A percentile compares a stretch with the other conserved stretches of the same genome.
phyloP scores from a whole-genome alignment of 2,329 filamentous ascomycete species.

The Fusarium palustre region DNA sequence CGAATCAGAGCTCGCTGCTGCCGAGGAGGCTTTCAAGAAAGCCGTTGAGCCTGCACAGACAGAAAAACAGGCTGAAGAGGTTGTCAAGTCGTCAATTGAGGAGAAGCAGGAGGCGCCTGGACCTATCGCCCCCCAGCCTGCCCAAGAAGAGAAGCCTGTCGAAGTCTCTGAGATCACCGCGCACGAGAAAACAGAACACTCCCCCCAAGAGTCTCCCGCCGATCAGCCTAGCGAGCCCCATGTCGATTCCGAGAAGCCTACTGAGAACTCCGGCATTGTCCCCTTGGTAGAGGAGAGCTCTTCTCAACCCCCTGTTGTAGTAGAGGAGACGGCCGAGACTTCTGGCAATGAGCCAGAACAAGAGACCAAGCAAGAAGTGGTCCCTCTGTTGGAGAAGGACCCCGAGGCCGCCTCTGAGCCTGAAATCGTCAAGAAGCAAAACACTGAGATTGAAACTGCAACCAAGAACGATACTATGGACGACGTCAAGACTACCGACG shows the following conservation, averaged over 20 bases:
- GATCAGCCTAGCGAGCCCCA: conserved; percentile 11
- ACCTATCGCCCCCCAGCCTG: conserved; percentile 10
- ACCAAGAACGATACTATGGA: conserved; percentile 21
- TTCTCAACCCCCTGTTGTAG: conserved; percentile 10
- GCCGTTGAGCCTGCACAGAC: conserved; percentile 23
- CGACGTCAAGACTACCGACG: not conserved
- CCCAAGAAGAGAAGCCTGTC: conserved; percentile 7
- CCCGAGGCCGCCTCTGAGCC: conserved; percentile 3
- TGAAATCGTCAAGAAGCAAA: conserved; percentile 9
- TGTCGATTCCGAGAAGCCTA: conserved; percentile 14
- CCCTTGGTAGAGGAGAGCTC: conserved; percentile 31
- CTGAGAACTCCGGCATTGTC: conserved; percentile 17
- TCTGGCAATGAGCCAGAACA: conserved; percentile 7
- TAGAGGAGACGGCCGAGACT: conserved; percentile 22
- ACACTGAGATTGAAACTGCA: conserved; percentile 12
- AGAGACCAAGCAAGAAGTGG: conserved; percentile 14
- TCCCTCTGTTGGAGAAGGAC: conserved; percentile 32
- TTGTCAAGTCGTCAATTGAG: conserved; percentile 12
- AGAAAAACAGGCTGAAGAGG: conserved; percentile 8
- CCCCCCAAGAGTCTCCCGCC: conserved; percentile 1
- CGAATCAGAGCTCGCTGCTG: conserved; percentile 12
- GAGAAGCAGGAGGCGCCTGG: conserved; percentile 1
- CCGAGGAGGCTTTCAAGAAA: conserved; percentile 32
- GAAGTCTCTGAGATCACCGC: conserved; percentile 13
- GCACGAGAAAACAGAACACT: conserved; percentile 24